These are phyloP conservation scores for Penicillium pancosmium DNA, from an alignment of 495 filamentous ascomycete genomes.

Conservation along the genomic window DNA sequence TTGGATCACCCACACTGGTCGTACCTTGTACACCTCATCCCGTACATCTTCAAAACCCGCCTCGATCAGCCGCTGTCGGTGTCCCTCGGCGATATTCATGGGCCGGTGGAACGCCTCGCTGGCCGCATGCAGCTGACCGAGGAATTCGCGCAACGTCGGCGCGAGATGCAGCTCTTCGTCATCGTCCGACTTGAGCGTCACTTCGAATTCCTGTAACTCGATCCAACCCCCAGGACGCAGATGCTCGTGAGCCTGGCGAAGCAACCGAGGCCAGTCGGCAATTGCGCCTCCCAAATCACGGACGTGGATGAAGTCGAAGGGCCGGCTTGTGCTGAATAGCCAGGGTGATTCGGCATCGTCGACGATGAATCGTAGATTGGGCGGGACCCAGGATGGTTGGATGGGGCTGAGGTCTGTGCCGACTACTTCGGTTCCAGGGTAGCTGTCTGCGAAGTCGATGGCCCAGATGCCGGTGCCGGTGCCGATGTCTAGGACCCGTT, in stretches of 20 bases:
- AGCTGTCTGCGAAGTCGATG: constrained; percentile 60
- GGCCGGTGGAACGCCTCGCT: constrained; percentile 40
- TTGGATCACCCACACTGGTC: constrained; percentile 8
- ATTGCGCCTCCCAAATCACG: constrained; percentile 51
- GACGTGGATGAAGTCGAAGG: constrained; percentile 52
- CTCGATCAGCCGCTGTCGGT: constrained; percentile 34
- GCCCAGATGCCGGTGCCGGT: constrained; percentile 70
- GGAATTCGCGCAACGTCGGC: constrained; percentile 34
- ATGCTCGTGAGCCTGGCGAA: constrained; percentile 41
- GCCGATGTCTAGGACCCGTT: constrained; percentile 68
- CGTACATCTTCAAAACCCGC: constrained; percentile 43
- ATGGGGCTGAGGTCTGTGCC: constrained; percentile 38
- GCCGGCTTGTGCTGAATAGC: constrained; percentile 44
- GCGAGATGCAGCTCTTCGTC: constrained; percentile 40
- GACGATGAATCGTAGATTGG: constrained; percentile 50
- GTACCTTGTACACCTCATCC: constrained; percentile 47
- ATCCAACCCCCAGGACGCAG: constrained; percentile 57
- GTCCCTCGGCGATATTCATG: constrained; percentile 41
- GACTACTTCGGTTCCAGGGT: constrained; percentile 53
- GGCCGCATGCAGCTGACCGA: constrained; percentile 35
- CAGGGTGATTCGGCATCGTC: constrained; percentile 55
- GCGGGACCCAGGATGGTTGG: constrained; percentile 43
- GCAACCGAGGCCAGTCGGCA: constrained; percentile 46
- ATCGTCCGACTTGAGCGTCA: constrained; percentile 44
- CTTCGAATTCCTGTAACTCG: constrained; percentile 57